Evolutionary conservation across 108 stramenopile species (phyloP).

Genomic region (Ochromonas danica): DNA sequence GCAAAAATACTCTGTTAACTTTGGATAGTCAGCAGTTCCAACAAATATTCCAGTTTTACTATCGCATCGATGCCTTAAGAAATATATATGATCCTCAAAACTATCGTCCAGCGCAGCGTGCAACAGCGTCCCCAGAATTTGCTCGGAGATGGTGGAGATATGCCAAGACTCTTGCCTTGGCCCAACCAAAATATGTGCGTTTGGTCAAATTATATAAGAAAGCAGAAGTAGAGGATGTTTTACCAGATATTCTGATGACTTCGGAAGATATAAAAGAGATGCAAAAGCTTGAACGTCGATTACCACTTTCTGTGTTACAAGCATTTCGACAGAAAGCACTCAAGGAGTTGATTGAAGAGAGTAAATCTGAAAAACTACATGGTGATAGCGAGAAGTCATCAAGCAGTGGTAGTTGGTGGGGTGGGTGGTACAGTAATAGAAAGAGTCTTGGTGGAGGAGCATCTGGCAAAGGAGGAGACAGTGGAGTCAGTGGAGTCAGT

Average conservation of each 20-base stretch:
- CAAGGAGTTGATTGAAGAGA: neutral
- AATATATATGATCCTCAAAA: neutral
- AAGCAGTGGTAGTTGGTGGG: no score
- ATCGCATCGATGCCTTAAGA: neutral
- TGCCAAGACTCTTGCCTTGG: neutral
- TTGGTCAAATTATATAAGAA: neutral
- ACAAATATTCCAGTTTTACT: conserved; percentile 7
- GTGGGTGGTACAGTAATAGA: no score
- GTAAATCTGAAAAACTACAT: neutral
- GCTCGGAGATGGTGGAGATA: conserved; percentile 25
- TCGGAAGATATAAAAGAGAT: neutral
- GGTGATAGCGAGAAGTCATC: no score
- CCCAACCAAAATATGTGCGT: neutral
- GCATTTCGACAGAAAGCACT: neutral
- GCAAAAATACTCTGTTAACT: neutral
- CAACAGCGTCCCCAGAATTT: neutral
- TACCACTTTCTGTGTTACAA: neutral
- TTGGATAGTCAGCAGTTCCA: conserved; percentile 22
- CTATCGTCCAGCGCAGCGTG: neutral
- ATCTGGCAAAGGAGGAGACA: no score
- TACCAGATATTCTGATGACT: neutral
- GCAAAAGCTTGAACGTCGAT: neutral
- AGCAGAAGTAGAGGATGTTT: neutral
- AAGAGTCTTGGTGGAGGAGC: no score
- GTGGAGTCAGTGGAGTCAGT: no score